Evolutionary conservation across 345 rosid genomes (phyloP), one percentile per base, ranked within the genome.

Genomic region (Salix caprea): DNA sequence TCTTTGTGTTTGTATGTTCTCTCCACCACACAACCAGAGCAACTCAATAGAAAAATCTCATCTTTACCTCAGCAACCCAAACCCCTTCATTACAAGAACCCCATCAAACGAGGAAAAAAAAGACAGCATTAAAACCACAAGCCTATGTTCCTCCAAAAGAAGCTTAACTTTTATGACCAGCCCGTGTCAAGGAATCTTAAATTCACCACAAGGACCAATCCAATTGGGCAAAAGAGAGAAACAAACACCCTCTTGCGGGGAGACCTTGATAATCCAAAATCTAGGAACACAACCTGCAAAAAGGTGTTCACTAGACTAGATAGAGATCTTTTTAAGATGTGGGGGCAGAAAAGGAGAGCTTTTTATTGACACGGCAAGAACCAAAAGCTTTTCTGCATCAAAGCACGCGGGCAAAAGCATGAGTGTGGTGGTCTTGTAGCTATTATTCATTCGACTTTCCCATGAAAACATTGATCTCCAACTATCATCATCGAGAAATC

Each of bases 251-350:
- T 15, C 28, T 24, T 11, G 58, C 42, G 40, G 26, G 52, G 62
- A 58, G 64, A 34, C 23, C 69, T 56, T 23, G 67, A 62, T 65
- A 72, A 82, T 82, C 85, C 93, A 89, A 88, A 86, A 73, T 81
- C 79, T 83, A 88, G 85, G 86, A 87, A 89, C 92, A 88, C 84
- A 86, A 73, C 83, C 89, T 87, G 93, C 88, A 82, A 82, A 75
- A 81, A 77, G 69, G 73, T 23, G 23, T 58, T 58, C 64, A 11
- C 28, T 58, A 44, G 52, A 65, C 77, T 76, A 74, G 74, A 44
- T 48, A 58, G 28, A 76, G 78, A 80, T 78, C 75, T 82, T 80
- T 77, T 78, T 19, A 39, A 71, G 78, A 86, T 75, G 91, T 76
- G 91, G 91, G 91, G 87, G 83, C 88, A 67, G 19, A 13, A 65